Evolutionary conservation across 1,139 yeast genomes (phyloP).

Genomic region (Groenewaldozyma auringiensis): DNA sequence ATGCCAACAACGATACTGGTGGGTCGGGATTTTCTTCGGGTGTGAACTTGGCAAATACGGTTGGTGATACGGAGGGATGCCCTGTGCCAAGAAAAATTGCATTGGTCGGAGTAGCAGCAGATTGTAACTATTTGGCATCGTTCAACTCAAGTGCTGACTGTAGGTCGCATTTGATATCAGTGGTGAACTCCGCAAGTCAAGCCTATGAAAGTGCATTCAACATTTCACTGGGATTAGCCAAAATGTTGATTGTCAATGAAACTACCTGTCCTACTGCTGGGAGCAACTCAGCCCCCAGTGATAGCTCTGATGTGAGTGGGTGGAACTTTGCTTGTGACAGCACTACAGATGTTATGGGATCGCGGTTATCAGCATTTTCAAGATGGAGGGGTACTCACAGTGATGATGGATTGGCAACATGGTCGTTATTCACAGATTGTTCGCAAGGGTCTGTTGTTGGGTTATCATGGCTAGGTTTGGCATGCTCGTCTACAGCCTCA

Average conservation of each 20-base stretch:
- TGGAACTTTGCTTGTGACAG: slow-evolving; percentile 31
- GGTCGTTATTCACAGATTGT: slow-evolving; percentile 34
- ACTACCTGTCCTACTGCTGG: slow-evolving; percentile 24
- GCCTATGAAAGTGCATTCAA: slow-evolving; percentile 33
- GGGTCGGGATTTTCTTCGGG: slow-evolving; percentile 28
- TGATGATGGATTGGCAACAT: slow-evolving; percentile 31
- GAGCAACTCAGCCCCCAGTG: slow-evolving; percentile 13
- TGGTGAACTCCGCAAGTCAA: slow-evolving; percentile 32
- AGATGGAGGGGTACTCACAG: slow-evolving; percentile 30
- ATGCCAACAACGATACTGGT: slow-evolving; percentile 22
- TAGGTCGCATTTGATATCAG: slow-evolving; percentile 28
- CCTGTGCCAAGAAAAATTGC: slow-evolving; percentile 30
- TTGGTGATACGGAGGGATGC: slow-evolving; percentile 33
- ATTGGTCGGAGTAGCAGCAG: slow-evolving; percentile 34
- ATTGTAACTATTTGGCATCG: slow-evolving; percentile 30
- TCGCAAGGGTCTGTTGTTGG: slow-evolving; percentile 33
- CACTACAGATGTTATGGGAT: slow-evolving; percentile 21
- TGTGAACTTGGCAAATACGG: slow-evolving; percentile 23
- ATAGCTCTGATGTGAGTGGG: slow-evolving; percentile 3
- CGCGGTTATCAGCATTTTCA: slow-evolving; percentile 28
- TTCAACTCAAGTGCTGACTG: slow-evolving; percentile 28
- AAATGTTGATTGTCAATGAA: slow-evolving; percentile 22
- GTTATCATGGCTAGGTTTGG: slow-evolving; percentile 35
- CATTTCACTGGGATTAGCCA: slow-evolving; percentile 29
- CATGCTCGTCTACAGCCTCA: slow-evolving; percentile 25